Evolutionary conservation across 1,284 basidiomycete species (phyloP).

Genomic region (Cutaneotrichosporon mucoides): DNA sequence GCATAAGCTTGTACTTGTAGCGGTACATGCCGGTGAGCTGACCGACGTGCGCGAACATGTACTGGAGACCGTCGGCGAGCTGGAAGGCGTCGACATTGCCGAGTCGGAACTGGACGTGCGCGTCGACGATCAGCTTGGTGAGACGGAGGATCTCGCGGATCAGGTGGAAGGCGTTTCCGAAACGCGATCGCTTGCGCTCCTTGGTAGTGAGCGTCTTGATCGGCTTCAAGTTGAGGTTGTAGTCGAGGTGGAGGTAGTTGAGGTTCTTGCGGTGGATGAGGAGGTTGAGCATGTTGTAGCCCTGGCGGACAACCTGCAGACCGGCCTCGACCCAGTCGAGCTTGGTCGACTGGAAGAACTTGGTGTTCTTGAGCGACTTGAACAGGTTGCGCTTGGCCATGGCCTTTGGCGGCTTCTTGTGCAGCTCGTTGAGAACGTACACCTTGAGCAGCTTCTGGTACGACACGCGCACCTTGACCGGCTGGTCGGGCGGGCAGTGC

Average conservation of each 20-base stretch:
- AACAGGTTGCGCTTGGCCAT: slow-evolving; percentile 98
- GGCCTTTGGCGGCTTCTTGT: slow-evolving; percentile 83
- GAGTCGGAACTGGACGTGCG: slow-evolving; percentile 96
- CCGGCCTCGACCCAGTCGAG: slow-evolving; percentile 99
- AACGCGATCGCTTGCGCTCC: slow-evolving; percentile 98
- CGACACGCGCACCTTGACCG: slow-evolving; percentile 97
- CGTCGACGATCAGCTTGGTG: slow-evolving; percentile 97
- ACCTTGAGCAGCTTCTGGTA: slow-evolving; percentile 98
- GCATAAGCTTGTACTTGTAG: slow-evolving; percentile 95
- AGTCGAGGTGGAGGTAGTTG: slow-evolving; percentile 67
- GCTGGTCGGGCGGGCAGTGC: slow-evolving; percentile 92
- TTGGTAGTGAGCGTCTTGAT: slow-evolving; percentile 99
- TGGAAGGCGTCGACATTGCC: slow-evolving; percentile 99
- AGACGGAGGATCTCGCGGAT: slow-evolving; percentile 96
- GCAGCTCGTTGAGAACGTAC: slow-evolving; percentile 91
- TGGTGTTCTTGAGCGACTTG: slow-evolving; percentile 92
- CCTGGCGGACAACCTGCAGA: slow-evolving; percentile 95
- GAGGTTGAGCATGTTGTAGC: slow-evolving; percentile 99
- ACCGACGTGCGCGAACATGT: slow-evolving; percentile 96
- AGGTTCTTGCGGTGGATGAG: slow-evolving; percentile 99
- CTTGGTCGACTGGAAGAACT: slow-evolving; percentile 98
- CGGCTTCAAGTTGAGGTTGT: slow-evolving; percentile 64
- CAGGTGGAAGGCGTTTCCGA: slow-evolving; percentile 96
- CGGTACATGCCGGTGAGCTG: slow-evolving; percentile 99
- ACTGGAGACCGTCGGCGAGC: slow-evolving; percentile 96